These are phyloP conservation scores for Globisporangium spinosum DNA, from an alignment of 352 stramenopile species.

Conservation along the genomic window DNA sequence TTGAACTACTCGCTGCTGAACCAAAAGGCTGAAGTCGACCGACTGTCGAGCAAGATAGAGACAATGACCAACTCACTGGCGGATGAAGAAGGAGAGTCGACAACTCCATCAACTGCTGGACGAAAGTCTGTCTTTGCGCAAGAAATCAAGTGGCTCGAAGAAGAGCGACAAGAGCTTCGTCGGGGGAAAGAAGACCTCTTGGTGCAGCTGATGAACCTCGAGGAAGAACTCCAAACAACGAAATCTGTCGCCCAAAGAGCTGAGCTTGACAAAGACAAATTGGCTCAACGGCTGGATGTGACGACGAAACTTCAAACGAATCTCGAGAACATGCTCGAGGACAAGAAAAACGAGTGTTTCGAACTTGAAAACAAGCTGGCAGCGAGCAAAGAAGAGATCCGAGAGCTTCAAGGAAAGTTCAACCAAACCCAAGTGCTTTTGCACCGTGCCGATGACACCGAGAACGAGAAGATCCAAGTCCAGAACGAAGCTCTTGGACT, in stretches of 20 bases:
- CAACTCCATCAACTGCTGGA: constrained; percentile 15
- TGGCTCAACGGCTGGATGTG: constrained; percentile 33
- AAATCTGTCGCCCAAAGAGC: constrained; percentile 34
- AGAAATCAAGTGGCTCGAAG: constrained; percentile 73
- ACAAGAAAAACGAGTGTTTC: constrained; percentile 48
- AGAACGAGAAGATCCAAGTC: constrained; percentile 63
- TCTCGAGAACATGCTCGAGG: constrained; percentile 43
- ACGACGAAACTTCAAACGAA: constrained; percentile 37
- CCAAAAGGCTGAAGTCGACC: constrained; percentile 55
- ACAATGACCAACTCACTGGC: constrained; percentile 20
- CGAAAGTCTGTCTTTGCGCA: constrained; percentile 42
- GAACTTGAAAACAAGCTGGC: constrained; percentile 39
- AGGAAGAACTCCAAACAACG: constrained; percentile 49
- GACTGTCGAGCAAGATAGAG: constrained; percentile 37
- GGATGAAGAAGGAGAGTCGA: constrained; percentile 5
- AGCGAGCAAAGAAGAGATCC: constrained; percentile 47
- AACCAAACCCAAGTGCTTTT: constrained; percentile 37
- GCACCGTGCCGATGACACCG: constrained; percentile 46
- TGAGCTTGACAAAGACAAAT: constrained; percentile 46
- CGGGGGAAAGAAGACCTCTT: constrained; percentile 54
- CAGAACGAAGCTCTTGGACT: constrained; percentile 59
- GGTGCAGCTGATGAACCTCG: constrained; percentile 49
- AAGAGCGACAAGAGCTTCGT: constrained; percentile 55
- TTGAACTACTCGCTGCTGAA: constrained; percentile 54
- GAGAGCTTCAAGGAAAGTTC: constrained; percentile 34